Evolutionary conservation across 306 rosid genomes (phyloP).

Genomic region (Cucurbita argyrosperma): DNA sequence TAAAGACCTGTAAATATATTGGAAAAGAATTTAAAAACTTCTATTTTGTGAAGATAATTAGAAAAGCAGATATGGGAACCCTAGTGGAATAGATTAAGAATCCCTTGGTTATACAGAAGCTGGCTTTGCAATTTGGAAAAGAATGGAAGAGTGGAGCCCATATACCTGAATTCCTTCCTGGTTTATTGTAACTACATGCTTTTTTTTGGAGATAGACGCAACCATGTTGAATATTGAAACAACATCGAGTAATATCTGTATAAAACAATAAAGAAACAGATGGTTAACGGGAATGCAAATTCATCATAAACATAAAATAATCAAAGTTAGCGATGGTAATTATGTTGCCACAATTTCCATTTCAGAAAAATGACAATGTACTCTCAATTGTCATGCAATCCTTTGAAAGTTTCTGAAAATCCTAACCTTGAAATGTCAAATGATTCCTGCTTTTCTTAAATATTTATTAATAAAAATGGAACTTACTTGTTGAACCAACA

Average conservation of each 20-base stretch:
- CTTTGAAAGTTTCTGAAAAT: not conserved
- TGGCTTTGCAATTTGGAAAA: not conserved
- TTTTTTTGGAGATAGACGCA: constrained; percentile 49
- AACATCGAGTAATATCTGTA: constrained; percentile 64
- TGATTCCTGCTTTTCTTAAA: not conserved
- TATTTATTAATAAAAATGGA: not conserved
- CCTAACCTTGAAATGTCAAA: not conserved
- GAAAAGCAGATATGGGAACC: not conserved
- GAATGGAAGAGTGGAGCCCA: not conserved
- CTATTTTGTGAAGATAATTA: not conserved
- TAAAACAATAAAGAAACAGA: constrained; percentile 4
- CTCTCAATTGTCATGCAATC: not conserved
- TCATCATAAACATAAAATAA: not conserved
- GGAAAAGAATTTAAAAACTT: not conserved
- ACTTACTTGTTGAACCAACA: constrained; percentile 70
- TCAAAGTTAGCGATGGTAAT: not conserved
- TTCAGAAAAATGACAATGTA: not conserved
- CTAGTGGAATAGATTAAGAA: not conserved
- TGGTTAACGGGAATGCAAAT: not conserved
- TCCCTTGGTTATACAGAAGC: not conserved
- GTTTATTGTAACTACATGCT: constrained; percentile 53
- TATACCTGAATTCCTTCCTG: constrained; percentile 57
- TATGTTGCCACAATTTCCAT: not conserved
- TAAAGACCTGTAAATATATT: not conserved
- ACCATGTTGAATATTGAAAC: constrained; percentile 63